A percentile compares a stretch with the other conserved stretches of the same genome.
These are phyloP conservation scores for Boletus sp. DNA, from an alignment of 768 basidiomycete species.

Conservation along the genomic window DNA sequence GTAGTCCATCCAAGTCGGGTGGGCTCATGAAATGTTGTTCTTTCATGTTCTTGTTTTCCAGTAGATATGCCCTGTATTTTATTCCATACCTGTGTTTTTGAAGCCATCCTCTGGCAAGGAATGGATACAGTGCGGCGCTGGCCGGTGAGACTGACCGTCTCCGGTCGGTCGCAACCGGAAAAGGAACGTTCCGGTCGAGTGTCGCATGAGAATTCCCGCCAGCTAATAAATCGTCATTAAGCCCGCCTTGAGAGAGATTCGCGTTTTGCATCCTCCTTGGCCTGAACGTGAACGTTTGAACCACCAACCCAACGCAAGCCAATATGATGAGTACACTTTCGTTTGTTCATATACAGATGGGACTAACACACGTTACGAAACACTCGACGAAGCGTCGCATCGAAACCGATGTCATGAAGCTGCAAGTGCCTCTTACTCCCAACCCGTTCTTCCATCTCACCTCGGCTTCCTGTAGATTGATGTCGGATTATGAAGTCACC, in stretches of 20 bases:
- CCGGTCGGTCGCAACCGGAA: constrained; percentile 15
- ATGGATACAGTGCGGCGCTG: constrained; percentile 1
- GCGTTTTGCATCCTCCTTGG: constrained; percentile 5
- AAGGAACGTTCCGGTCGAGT: constrained; percentile 18
- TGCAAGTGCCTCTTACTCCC: constrained; percentile 49
- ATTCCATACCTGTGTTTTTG: constrained; percentile 4
- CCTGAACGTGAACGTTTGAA: not conserved
- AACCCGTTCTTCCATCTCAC: constrained; percentile 8
- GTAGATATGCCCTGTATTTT: constrained; percentile 25
- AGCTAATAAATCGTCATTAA: constrained; percentile 16
- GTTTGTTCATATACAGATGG: constrained; percentile 16
- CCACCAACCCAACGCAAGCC: constrained; percentile 11
- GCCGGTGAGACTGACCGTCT: not conserved
- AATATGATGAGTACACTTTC: constrained; percentile 59
- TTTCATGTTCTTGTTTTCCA: constrained; percentile 7
- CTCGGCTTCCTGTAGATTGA: constrained; percentile 58
- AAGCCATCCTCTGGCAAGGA: constrained; percentile 15
- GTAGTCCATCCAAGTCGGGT: not conserved
- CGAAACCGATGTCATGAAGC: constrained; percentile 99
- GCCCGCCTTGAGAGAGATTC: constrained; percentile 6
- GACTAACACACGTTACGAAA: constrained; percentile 31
- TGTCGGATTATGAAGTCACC: constrained; percentile 98
- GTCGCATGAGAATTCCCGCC: constrained; percentile 4
- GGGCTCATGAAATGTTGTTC: constrained; percentile 8
- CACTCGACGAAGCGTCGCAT: constrained; percentile 92